These are phyloP conservation scores for Cutaneotrichosporon sp. DNA, from an alignment of 1,284 basidiomycete species.

Conservation along the genomic window DNA sequence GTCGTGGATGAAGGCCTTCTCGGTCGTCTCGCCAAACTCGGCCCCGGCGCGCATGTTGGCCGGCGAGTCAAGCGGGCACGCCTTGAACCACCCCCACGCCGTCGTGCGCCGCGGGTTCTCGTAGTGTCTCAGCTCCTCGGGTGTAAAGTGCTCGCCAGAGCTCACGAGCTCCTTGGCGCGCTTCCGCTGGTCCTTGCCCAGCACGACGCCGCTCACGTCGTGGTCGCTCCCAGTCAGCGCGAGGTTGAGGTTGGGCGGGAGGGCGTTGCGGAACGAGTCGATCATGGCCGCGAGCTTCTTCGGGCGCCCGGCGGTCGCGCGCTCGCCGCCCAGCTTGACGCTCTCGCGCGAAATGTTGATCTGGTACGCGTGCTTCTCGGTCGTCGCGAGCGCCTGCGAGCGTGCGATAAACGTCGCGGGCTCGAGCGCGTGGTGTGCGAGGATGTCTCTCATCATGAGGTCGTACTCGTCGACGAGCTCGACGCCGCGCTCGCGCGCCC, in stretches of 20 bases:
- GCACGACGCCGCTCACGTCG: constrained; percentile 50
- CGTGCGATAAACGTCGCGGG: constrained; percentile 42
- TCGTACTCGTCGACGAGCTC: constrained; percentile 72
- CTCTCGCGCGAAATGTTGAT: constrained; percentile 33
- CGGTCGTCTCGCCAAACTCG: constrained; percentile 31
- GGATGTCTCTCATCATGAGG: constrained; percentile 48
- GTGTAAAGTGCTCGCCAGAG: constrained; percentile 47
- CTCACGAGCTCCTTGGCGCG: constrained; percentile 51
- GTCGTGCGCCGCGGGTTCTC: constrained; percentile 51
- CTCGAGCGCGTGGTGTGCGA: constrained; percentile 49
- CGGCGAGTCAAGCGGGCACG: constrained; percentile 49
- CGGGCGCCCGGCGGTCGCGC: constrained; percentile 35
- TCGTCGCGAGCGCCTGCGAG: constrained; percentile 15
- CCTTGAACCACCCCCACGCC: constrained; percentile 47
- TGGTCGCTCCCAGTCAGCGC: constrained; percentile 51
- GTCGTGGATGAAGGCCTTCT: constrained; percentile 54
- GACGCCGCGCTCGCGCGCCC: constrained; percentile 68
- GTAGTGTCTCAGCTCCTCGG: constrained; percentile 47
- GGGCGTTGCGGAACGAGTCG: constrained; percentile 39
- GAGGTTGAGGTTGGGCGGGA: constrained; percentile 45
- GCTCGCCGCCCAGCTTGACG: constrained; percentile 36
- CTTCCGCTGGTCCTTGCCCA: constrained; percentile 53
- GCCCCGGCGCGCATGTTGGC: constrained; percentile 46
- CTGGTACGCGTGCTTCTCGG: constrained; percentile 41
- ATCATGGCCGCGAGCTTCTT: constrained; percentile 40